Base-by-base conservation (phyloP, 208 protist genomes). In the Phytomonas francai region DNA sequence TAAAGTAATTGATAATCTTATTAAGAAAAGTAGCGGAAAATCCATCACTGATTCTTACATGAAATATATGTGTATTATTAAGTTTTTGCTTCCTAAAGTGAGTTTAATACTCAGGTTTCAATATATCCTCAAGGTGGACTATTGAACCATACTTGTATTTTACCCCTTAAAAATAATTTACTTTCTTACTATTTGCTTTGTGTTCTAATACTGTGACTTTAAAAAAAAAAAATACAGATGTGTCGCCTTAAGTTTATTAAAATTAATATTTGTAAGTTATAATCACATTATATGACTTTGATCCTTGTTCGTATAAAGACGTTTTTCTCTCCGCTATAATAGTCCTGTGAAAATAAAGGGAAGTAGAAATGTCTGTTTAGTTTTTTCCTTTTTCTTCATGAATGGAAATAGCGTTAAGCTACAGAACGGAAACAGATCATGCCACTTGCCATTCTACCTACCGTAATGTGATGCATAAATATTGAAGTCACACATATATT, bases 1-100 rank as follows among this genome's bases (percentile, higher is more conserved):
- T 54, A 36, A 8, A 36, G 33, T 36, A 54, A 54, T 54, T 19
- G 6, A 54, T 54, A 22, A 6, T 6, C 2, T 16, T 54, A n/a
- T 25, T 1, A 22, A 22, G 25, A 7, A 25, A 25, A 54, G 6
- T 25, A 54, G 25, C 19, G 0, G 45, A 54, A 25, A 9, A 25
- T 7, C 11, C 0, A 6, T 54, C 22, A 54, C 5, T 54, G 22
- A 54, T 54, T 9, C 2, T 25, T 19, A 25, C 6, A 54, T 54
- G 25, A 54, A 63, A 42, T 71, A 8, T 63, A 62, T 63, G 8
- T 64, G 11, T 67, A 54, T 51, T 58, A 68, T 5, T 68, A 60
- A 33, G 60, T 25, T 29, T 67, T 25, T 22, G 16, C 54, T 32
- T 65, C 7, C n/a, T 22, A 3, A 32, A 28, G 56, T 73, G 30